Percentiles rank a stretch among this genome's conserved stretches.
These are phyloP conservation scores for Barbatosphaeria neglecta DNA, from an alignment of 495 filamentous ascomycete species.

Conservation along the genomic window DNA sequence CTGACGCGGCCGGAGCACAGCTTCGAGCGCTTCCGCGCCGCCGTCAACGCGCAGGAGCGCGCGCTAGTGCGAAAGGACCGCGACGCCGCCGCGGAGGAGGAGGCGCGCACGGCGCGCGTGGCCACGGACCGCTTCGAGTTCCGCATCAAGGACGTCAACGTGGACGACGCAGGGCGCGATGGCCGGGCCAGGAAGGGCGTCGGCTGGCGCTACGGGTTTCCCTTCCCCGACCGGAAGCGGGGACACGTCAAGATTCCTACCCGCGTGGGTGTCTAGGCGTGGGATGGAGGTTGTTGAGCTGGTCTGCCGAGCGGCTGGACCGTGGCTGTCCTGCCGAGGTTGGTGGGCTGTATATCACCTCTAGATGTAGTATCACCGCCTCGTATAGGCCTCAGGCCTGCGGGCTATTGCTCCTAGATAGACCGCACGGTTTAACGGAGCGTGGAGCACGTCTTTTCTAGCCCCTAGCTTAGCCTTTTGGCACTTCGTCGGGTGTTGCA, in stretches of 20 bases:
- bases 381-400: too few species aligned
- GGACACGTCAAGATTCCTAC: constrained; percentile 37
- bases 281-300: too few species aligned
- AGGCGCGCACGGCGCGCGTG: constrained; percentile 35
- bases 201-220: constrained; percentile 48
- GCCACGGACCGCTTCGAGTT: constrained; percentile 57
- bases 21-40: constrained; percentile 19
- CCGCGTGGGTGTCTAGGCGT: constrained; percentile 20
- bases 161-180: constrained; percentile 30
- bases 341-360: too few species aligned
- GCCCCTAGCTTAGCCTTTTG: too few species aligned
- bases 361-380: too few species aligned
- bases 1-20: constrained; percentile 19
- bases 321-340: too few species aligned
- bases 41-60: constrained; percentile 20
- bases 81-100: constrained; percentile 18
- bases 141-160: constrained; percentile 55
- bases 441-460: too few species aligned
- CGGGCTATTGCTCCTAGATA: too few species aligned
- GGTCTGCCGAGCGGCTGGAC: too few species aligned
- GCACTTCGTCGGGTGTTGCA: too few species aligned
- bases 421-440: too few species aligned
- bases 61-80: constrained; percentile 12
- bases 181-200: constrained; percentile 42
- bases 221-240: constrained; percentile 33